A percentile compares a stretch with the other conserved stretches of the same genome.
Conservation (phyloP, 768 basidiomycete genomes). For the Psilocybe tampanensis region DNA sequence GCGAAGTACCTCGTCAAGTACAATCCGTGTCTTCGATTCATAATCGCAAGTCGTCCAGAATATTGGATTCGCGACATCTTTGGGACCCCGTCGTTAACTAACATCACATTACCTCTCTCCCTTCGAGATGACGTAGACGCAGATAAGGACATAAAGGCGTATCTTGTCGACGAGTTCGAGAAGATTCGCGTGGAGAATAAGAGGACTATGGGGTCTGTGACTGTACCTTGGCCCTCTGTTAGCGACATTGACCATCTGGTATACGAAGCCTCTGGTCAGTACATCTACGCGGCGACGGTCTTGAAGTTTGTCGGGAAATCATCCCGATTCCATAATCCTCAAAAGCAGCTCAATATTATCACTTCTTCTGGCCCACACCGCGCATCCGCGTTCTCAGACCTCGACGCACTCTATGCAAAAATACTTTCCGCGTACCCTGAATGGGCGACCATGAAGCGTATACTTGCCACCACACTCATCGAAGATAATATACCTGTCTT, state of each 20-base stretch:
- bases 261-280: background rate
- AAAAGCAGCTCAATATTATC: background rate
- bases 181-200: background rate
- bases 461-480: background rate
- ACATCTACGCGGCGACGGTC: background rate
- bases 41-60: too few relatives aligned
- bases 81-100: too few relatives aligned
- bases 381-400: background rate
- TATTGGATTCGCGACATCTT: too few relatives aligned
- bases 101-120: too few relatives aligned
- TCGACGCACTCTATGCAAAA: background rate
- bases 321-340: background rate
- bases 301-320: background rate
- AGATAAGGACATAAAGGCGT: background rate
- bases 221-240: background rate
- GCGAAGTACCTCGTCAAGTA: too few relatives aligned
- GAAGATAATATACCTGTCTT: background rate
- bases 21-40: too few relatives aligned
- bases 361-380: background rate
- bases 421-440: background rate
- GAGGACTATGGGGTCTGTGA: background rate
- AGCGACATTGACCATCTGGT: background rate
- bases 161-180: background rate
- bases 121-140: too few relatives aligned
- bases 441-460: background rate